Conservation (phyloP, 495 filamentous ascomycete species). For the Hypoxylon intermedium region DNA sequence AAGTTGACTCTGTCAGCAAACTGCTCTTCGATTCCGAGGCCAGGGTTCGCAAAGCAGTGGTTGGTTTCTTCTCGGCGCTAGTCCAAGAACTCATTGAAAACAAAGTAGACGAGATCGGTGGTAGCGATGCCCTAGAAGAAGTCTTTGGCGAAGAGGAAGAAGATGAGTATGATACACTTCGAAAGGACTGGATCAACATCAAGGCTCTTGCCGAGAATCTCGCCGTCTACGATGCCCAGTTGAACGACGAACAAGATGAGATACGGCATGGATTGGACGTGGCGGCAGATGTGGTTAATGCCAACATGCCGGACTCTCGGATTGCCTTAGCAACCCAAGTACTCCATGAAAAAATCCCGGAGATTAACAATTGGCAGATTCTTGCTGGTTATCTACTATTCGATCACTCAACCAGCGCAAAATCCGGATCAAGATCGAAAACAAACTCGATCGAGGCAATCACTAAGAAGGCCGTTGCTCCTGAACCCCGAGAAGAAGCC, state of each 20-base stretch:
- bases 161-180: conserved; percentile 76
- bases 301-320: conserved; percentile 72
- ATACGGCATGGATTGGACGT: conserved; percentile 53
- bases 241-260: conserved; percentile 54
- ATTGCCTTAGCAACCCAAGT: conserved; percentile 84
- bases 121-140: conserved; percentile 61
- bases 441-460: conserved; percentile 56
- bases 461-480: conserved; percentile 71
- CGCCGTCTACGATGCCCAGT: conserved; percentile 71
- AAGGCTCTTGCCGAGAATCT: conserved; percentile 88
- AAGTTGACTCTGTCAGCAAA: conserved; percentile 84
- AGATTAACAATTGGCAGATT: conserved; percentile 85
- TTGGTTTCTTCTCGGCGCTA: conserved; percentile 86
- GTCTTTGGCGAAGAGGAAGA: conserved; percentile 77
- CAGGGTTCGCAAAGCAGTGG: conserved; percentile 83
- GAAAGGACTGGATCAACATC: conserved; percentile 84
- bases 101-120: conserved; percentile 82
- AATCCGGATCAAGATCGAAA: conserved; percentile 50
- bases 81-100: conserved; percentile 81
- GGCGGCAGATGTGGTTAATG: conserved; percentile 58
- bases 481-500: conserved; percentile 78
- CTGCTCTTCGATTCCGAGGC: conserved; percentile 87
- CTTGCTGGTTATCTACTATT: conserved; percentile 89
- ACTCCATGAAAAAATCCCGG: conserved; percentile 79
- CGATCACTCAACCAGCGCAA: conserved; percentile 74